Percentiles rank a stretch among this genome's conserved stretches.
Conservation (phyloP, 2,329 filamentous ascomycete species). For the Aureobasidium sp. region DNA sequence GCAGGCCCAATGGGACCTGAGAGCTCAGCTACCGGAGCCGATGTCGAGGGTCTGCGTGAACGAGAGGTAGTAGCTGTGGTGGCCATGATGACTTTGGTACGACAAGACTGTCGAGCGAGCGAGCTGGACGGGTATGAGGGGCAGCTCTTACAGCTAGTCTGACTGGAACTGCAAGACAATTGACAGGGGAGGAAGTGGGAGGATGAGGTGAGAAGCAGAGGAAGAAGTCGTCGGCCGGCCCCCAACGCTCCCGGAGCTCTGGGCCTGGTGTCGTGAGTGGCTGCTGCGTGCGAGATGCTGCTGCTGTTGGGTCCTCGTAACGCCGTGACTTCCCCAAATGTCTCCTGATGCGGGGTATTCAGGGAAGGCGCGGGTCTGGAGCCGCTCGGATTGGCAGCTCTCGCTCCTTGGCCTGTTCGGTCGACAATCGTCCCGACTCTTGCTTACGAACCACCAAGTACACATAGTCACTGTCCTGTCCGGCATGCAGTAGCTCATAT, state of each 20-base stretch:
- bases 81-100: slow-evolving; percentile 15
- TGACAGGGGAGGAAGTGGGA: neutral
- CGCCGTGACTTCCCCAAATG: neutral
- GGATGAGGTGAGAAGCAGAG: neutral
- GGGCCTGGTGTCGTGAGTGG: neutral
- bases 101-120: neutral
- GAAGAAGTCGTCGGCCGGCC: neutral
- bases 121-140: neutral
- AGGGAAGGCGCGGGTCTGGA: neutral
- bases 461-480: neutral
- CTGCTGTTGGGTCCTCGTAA: neutral
- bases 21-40: slow-evolving; percentile 78
- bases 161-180: neutral
- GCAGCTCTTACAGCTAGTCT: neutral
- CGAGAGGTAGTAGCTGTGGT: slow-evolving; percentile 38
- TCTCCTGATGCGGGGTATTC: neutral
- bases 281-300: neutral
- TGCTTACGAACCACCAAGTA: neutral
- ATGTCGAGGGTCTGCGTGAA: slow-evolving; percentile 72
- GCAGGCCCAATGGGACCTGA: slow-evolving; percentile 72
- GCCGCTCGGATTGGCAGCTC: neutral
- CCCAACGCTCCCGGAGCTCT: slow-evolving; percentile 5
- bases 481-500: neutral
- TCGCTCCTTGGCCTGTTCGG: neutral
- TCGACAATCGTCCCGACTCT: neutral